These are phyloP conservation scores for Irpex rosettiformis DNA, from an alignment of 1,284 basidiomycete species.

Conservation along the genomic window DNA sequence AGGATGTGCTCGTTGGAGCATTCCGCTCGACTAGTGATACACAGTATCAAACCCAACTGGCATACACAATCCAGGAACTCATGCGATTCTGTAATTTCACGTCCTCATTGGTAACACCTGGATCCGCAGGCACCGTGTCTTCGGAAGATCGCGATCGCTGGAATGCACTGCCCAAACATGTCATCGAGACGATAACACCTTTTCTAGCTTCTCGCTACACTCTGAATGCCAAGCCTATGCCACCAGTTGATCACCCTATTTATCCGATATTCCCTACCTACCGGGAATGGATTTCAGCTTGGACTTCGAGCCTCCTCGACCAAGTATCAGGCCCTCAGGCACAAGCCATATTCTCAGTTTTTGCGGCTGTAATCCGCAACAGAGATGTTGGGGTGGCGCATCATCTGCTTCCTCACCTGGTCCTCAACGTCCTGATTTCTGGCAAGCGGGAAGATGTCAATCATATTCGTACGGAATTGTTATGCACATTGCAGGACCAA, in stretches of 20 bases:
- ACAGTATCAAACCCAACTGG: slow-evolving; percentile 86
- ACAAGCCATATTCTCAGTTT: slow-evolving; percentile 73
- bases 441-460: slow-evolving; percentile 61
- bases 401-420: slow-evolving; percentile 89
- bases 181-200: slow-evolving; percentile 86
- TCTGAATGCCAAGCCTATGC: slow-evolving; percentile 35
- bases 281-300: slow-evolving; percentile 94
- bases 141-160: slow-evolving; percentile 72
- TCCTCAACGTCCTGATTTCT: slow-evolving; percentile 83
- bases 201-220: slow-evolving; percentile 78
- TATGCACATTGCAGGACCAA: slow-evolving; percentile 86
- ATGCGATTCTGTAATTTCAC: slow-evolving; percentile 88
- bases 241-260: slow-evolving; percentile 60
- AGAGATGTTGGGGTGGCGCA: slow-evolving; percentile 92
- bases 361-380: slow-evolving; percentile 77
- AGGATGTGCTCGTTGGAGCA: slow-evolving; percentile 85
- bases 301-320: slow-evolving; percentile 85
- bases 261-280: slow-evolving; percentile 80
- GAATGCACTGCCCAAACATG: slow-evolving; percentile 77
- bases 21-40: slow-evolving; percentile 95
- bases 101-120: slow-evolving; percentile 57
- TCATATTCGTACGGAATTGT: slow-evolving; percentile 75
- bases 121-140: slow-evolving; percentile 50
- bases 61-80: slow-evolving; percentile 92
- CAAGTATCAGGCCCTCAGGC: slow-evolving; percentile 57